Evolutionary conservation across 1,284 basidiomycete genomes (phyloP), one percentile per base, ranked within the genome.

Genomic region (Lignosus rhinocerotis): DNA sequence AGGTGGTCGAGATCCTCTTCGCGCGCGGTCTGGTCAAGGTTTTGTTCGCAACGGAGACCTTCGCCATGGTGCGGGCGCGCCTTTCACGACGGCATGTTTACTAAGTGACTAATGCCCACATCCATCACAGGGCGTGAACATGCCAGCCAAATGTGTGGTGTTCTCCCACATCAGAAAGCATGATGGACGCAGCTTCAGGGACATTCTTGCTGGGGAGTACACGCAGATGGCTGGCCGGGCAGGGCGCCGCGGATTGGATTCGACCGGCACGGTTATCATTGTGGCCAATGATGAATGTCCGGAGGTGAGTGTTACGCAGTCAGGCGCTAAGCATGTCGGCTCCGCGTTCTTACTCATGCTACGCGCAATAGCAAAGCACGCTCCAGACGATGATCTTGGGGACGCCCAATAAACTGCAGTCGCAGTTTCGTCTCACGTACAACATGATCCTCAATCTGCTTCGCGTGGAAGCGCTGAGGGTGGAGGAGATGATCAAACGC

Each of bases 401-500:
- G 14, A 86, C 80, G 52, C 93, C 97, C 1, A 91, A 89, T 51
- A 95, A 96, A 71, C 82, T 99, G n/a, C 85, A 89, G 49, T 98
- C 96, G 1, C 97, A 99, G 71, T 99, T 99, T 81, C 84, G 97
- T 51, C 80, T 99, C 63, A 99, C 97, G 1, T 99, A 99, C 77
- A 98, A 98, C 72, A 99, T 99, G 97, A 98, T 99, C 61, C 79
- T 99, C 59, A 99, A 99, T 71, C 76, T 99, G 43, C 82, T 99
- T 16, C 88, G 97, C 32, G 96, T 99, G 8, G 97, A 99, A 71
- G 95, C 97, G 2, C 80, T 99, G 36, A 85, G 90, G 63, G 97
- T 99, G 8, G 97, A 99, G 70, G 97, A 99, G 73, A 99, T 99
- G 97, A 99, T 99, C 74, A 99, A 99, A 75, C 84, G 97, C 38